Base-by-base conservation (phyloP, 768 basidiomycete genomes). In the Lepiota brunneoincarnata region DNA sequence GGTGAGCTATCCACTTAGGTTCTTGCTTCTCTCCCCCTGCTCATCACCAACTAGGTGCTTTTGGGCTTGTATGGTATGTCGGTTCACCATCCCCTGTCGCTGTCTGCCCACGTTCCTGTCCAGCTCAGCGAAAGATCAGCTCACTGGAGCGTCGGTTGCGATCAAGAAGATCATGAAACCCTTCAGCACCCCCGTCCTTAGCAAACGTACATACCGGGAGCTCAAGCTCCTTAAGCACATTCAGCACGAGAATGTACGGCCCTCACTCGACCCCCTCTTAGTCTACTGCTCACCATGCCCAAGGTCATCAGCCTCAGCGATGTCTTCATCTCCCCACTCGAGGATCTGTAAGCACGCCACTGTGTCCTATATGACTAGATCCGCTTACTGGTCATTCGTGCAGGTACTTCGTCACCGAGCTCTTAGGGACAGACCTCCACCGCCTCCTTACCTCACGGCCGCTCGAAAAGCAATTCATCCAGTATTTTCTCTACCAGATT, bases 111-210 rank as follows among this genome's bases (percentile, higher is more conserved):
- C 52, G 39, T 10, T 31, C 37, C 35, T 37, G 49, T 36, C 20
- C 61, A 96, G 94, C 64, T 95, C 93, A 15, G 89, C 93, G 31
- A 95, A 94, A 71, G 91, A 96, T 69, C 95, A 98, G 71, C 83
- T 98, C 51, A 96, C 93, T 7, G 89, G 85, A 38, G 83, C 93
- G 42, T 90, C 92, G 15, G 95, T 96, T 54, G 97, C 97, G 65
- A 95, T 99, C 77, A 99, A 99, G 84, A 98, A 98, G 85, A 99
- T 98, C 78, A 98, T 98, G 96, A 99, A 99, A 72, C 97, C 97
- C 6, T 99, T 99, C 76, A 91, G 89, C 68, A 98, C 97, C 5
- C 95, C 97, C 17, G 97, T 99, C n/a, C 79, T 99, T 63, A 89
- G 87, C 71, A 98, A 98, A 75, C 81, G 97, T 59, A 99, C 97